phyloP scores from a whole-genome alignment of 805 yeast species.

The Pichia rugopelliculosa region DNA sequence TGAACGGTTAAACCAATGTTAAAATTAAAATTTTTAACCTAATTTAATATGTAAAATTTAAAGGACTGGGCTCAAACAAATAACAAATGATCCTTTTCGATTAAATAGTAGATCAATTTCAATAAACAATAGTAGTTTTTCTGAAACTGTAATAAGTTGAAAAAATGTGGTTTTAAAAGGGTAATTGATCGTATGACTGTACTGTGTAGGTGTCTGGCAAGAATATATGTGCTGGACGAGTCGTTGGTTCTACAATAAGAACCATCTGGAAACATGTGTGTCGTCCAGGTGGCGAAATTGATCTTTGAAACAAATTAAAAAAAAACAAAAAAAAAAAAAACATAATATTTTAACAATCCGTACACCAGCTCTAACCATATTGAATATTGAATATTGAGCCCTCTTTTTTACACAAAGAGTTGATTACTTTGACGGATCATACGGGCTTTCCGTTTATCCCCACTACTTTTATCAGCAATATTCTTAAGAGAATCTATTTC shows the following conservation, averaged over 20 bases:
- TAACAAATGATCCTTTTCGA: background rate
- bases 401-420: background rate
- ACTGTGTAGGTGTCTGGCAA: background rate
- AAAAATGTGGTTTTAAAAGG: background rate
- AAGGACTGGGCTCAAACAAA: too few relatives aligned
- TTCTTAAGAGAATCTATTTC: background rate
- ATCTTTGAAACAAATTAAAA: background rate
- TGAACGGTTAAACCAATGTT: background rate
- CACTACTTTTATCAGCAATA: background rate
- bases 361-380: too few relatives aligned
- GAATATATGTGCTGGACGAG: background rate
- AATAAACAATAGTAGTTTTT: background rate
- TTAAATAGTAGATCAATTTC: background rate
- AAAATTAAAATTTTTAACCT: background rate
- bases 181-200: background rate
- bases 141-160: background rate
- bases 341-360: background rate
- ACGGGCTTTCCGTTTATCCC: background rate
- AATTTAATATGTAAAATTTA: background rate
- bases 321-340: background rate
- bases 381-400: too few relatives aligned
- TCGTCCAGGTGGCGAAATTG: background rate
- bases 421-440: conserved; percentile 2
- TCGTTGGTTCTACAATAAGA: background rate
- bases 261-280: background rate